A percentile compares a stretch with the other conserved stretches of the same genome.
Conservation (phyloP, 2,329 filamentous ascomycete species). For the Exophiala mesophila region DNA sequence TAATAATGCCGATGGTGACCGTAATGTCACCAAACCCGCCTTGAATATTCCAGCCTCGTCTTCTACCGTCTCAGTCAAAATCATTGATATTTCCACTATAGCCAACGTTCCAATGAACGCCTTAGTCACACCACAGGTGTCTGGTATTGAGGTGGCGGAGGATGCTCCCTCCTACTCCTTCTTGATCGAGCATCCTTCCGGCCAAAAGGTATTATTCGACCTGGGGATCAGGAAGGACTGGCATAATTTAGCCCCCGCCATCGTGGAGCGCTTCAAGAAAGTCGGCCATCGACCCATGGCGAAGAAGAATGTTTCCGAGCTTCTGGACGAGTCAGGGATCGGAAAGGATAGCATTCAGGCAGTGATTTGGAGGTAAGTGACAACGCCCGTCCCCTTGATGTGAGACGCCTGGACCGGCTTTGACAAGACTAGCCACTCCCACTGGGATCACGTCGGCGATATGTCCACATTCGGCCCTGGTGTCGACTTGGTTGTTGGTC, state of each 20-base stretch:
- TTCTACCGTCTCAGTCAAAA: conserved; percentile 8
- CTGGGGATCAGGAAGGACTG: conserved; percentile 28
- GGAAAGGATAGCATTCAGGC: conserved; percentile 13
- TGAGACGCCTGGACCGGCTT: background rate
- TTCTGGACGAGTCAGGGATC: conserved; percentile 19
- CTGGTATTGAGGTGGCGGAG: background rate
- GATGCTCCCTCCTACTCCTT: conserved; percentile 11
- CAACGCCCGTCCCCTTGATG: background rate
- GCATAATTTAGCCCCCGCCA: conserved; percentile 22
- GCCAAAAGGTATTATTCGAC: conserved; percentile 47
- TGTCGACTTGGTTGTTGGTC: conserved; percentile 49
- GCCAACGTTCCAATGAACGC: conserved; percentile 8
- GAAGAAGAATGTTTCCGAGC: conserved; percentile 17
- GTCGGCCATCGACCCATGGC: conserved; percentile 5
- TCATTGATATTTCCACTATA: conserved; percentile 15
- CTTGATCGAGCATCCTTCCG: conserved; percentile 77
- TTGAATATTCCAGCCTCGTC: conserved; percentile 9
- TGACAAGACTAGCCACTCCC: conserved; percentile 5
- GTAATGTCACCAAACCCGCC: background rate
- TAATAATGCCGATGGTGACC: too few relatives aligned
- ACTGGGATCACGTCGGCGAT: conserved; percentile 48
- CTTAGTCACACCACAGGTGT: conserved; percentile 11
- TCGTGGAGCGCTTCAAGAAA: conserved; percentile 8
- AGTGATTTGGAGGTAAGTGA: conserved; percentile 19
- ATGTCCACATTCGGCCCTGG: conserved; percentile 42